Conservation (phyloP, 106 monocot genomes). For the Platanthera guangdongensis region DNA sequence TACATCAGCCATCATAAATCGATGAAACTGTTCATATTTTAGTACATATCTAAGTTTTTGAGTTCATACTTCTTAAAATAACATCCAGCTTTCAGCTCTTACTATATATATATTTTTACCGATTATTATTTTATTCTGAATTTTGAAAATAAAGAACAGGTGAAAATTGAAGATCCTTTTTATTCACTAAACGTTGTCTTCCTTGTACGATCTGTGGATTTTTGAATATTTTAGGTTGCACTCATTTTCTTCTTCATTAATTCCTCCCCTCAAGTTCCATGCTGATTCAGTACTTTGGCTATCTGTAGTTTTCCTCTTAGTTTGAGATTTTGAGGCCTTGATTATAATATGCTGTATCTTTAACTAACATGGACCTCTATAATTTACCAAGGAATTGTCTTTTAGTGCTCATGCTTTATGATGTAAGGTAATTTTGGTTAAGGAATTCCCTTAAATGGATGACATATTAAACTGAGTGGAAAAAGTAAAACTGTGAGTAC, state of each 20-base stretch:
- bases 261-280: not conserved
- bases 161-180: not conserved
- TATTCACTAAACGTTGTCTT: not conserved
- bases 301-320: not conserved
- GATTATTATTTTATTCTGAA: not conserved
- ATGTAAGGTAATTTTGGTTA: no score
- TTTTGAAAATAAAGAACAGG: not conserved
- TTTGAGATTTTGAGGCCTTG: not conserved
- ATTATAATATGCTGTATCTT: not conserved
- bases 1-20: not conserved
- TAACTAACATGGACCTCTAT: not conserved
- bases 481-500: no score
- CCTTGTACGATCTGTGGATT: not conserved
- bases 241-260: not conserved
- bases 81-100: not conserved
- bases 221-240: not conserved
- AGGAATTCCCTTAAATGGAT: no score
- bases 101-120: not conserved
- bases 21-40: not conserved
- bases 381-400: not conserved
- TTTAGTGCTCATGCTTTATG: no score
- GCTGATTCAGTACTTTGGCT: not conserved
- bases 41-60: not conserved
- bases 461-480: no score
- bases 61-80: not conserved